Evolutionary conservation across 257 asterid genomes (phyloP), one percentile per base, ranked within the genome.

Genomic region (Plectranthus barbatus): DNA sequence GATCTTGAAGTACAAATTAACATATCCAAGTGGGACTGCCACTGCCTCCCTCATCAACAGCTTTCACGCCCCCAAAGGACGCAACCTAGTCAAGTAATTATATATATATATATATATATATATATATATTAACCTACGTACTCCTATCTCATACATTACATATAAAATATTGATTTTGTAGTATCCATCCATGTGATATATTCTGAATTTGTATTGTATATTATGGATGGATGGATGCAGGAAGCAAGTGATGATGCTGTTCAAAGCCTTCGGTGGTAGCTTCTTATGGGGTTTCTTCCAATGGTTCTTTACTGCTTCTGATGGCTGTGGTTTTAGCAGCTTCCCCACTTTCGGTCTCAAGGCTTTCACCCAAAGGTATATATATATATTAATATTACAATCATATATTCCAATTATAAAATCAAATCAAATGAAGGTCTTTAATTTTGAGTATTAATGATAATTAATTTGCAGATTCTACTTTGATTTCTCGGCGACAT

Each of bases 21-120:
- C 93, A 2, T 87, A 85, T 73, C 97, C 97, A 2, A 90, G 95
- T 69, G 97, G 96, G 55, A 90, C 97, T 13, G 97, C 96, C 10
- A 87, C 96, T 3, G 94, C 95, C 2, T 81, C 65, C 58, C 87
- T 90, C 20, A 90, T 90, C 79, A 87, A 90, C 75, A 80, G 96
- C 66, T 87, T 87, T 47, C 97, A 90, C 76, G 87, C 96, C 15
- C 88, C 95, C 11, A 87, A 67, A 66, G 97, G 93, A 39, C 95
- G 88, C 26, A 79, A 72, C 63, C 75, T 83, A 17, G 97, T 95
- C 45, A 40, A 11, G 45, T n/a, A n/a, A n/a, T n/a, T n/a, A n/a
- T n/a, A n/a, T n/a, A n/a, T n/a, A n/a, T n/a, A n/a, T n/a, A n/a
- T n/a, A n/a, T n/a, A n/a, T n/a, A n/a, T n/a, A n/a, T n/a, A n/a